Evolutionary conservation across 2,329 filamentous ascomycete species (phyloP), one percentile per base, ranked within the genome.

Genomic region (Juglanconis sp.): DNA sequence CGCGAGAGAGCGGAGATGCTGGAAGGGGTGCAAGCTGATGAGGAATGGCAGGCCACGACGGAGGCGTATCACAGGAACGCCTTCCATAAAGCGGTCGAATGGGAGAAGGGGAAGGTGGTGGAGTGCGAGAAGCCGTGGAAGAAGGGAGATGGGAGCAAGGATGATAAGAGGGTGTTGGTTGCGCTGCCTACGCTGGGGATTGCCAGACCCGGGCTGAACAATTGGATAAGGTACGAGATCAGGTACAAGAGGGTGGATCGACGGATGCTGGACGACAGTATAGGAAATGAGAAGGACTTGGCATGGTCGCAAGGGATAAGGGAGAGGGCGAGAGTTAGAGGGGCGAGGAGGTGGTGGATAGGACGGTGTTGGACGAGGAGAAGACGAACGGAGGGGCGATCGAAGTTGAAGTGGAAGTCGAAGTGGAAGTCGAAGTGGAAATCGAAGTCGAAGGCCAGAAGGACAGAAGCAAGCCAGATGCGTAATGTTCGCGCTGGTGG

Each of bases 161-260:
- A 38, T 15, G 38, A 62, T 11, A 70, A 71, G 24, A 65, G 76
- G 66, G 77, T 75, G 46, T 68, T 86, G 58, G 63, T 87, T 11
- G 82, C 80, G 31, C 72, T 86, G 61, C 83, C 83, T 3, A 82
- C 81, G 30, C 68, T 87, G 48, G 79, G 77, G 0, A 68, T 84
- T 4, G 69, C 76, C 2, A 61, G 83, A 7, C 80, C 81, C 0
- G 75, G 77, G 0, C 61, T 83, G 30, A 75, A 79, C 48, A 65
- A 78, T 34, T 82, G 79, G 80, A 66, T 85, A 7, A 68, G 73
- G 53, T 84, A 77, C 57, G 77, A 84, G 63, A 70, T 79, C 3
- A 71, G 80, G 55, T 86, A 83, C 63, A 79, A 77, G 60, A 79
- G 78, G 62, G 74, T 82, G 1, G 82, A 85, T 60, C 66, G 68